Evolutionary conservation across 73 alveolate species (phyloP), one percentile per base, ranked within the genome.

Genomic region (Paramecium sonneborni): DNA sequence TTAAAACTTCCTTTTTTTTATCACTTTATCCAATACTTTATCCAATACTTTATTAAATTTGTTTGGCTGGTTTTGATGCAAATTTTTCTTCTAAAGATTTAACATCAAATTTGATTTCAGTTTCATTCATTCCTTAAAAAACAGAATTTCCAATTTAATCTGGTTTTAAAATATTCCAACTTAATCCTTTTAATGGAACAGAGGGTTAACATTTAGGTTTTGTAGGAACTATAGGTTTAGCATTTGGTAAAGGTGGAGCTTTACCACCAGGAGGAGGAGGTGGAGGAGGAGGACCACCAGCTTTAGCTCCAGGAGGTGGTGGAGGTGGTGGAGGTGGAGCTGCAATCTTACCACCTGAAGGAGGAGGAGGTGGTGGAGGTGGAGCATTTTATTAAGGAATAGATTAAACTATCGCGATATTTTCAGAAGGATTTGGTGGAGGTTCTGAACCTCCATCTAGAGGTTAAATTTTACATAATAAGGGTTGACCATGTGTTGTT

Each of bases 251-350:
- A 9, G 97, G 92, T 6, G 97, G 95, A 15, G 86, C 85, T 1
- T 85, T 85, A 8, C 86, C 70, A 20, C 93, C 96, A 57, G 92
- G 79, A 0, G 95, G 95, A 57, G 94, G 94, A 0, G 95, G 84
- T 21, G 98, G 97, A 93, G 93, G 87, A 11, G 95, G 93, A n/a
- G 96, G 96, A 92, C 93, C 93, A 11, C 92, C 92, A 34, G 95
- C 91, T 67, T 39, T 85, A 41, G 32, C 41, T 10, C 68, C 85
- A 55, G 92, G 92, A 30, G 95, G 95, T 14, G 93, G 93, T 0
- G 95, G 95, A 1, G 93, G 93, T 14, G 93, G 93, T 15, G 70
- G 67, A 15, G 41, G 72, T 8, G 95, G 95, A 7, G 95, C 91
- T 12, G 56, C 70, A 24, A 84, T 87, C 44, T 28, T 35, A 5